Base-by-base conservation (phyloP, 1,284 basidiomycete species). In the Apiotrichum brassicae region DNA sequence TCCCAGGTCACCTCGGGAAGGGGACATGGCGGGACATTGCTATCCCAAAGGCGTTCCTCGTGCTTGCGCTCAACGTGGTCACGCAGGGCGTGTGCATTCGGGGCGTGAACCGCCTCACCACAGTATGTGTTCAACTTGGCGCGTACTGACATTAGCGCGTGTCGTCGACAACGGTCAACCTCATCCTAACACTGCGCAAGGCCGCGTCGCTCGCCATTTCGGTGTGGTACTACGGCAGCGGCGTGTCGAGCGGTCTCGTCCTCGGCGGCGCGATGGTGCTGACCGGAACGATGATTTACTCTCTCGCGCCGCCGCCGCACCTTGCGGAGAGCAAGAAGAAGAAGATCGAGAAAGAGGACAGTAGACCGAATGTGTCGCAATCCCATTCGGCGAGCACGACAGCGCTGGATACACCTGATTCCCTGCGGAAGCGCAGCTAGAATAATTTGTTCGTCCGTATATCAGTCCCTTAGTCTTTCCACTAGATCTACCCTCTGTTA, bases 31-130 rank as follows among this genome's bases (percentile, higher is more conserved):
- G 56, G 23, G 48, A 60, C 28, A 20, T 68, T 1, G 64, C 72
- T 7, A 62, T 91, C 16, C 88, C 88, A 0, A 71, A 76, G 16
- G 81, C 84, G 36, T 79, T 84, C 14, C 62, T 84, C 12, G 81
- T 84, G 2, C 79, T 97, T 28, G 64, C 79, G 6, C 70, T 86
- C 25, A 95, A 94, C 71, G 85, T 91, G 4, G 57, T 85, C 30
- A 95, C 91, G 0, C 90, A 94, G 66, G 78, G 92, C 3, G 55
- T 94, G 14, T 97, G 92, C 70, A 84, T 88, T n/a, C 78, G 87
- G 3, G 93, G 92, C 33, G 92, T 95, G 37, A 85, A 97, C 66
- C 78, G 87, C 33, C 78, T 97, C 50, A 92, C 90, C 1, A 58
- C 75, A 23, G 71, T 73, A 42, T 52, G 72, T 64, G 12, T 1